phyloP scores from a whole-genome alignment of 805 yeast species.

The Ogataea nonfermentans region DNA sequence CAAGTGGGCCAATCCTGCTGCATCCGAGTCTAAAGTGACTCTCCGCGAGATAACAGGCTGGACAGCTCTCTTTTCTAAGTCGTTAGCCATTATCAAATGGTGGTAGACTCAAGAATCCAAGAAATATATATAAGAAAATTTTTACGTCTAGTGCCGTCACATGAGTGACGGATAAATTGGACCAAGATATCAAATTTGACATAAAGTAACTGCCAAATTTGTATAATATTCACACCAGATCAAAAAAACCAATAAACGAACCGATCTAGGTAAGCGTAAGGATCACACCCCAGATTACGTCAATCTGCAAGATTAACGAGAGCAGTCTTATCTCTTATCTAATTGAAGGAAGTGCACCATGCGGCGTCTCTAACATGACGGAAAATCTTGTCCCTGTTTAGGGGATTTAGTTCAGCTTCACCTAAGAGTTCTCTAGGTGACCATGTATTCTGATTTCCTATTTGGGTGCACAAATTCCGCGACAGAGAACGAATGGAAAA shows the following conservation, averaged over 20 bases:
- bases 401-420: too few species aligned
- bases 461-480: slow-evolving; percentile 2
- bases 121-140: slow-evolving; percentile 6
- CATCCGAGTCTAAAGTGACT: slow-evolving; percentile 31
- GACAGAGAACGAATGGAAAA: too few species aligned
- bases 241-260: not conserved
- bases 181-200: not conserved
- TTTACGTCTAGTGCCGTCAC: slow-evolving; percentile 1
- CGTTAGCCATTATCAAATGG: slow-evolving; percentile 12
- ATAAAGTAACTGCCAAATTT: slow-evolving; percentile 3
- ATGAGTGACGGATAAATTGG: not conserved
- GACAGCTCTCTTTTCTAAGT: slow-evolving; percentile 21
- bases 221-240: slow-evolving; percentile 10
- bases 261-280: slow-evolving; percentile 1
- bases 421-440: too few species aligned
- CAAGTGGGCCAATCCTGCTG: slow-evolving; percentile 37
- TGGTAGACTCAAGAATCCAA: not conserved
- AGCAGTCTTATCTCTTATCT: slow-evolving; percentile 8
- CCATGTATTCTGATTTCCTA: too few species aligned
- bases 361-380: too few species aligned
- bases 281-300: not conserved
- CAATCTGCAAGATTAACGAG: slow-evolving; percentile 1
- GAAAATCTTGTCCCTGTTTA: too few species aligned
- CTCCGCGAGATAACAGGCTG: slow-evolving; percentile 22
- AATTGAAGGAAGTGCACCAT: not conserved